Conservation (phyloP, 805 yeast species). For the Metschnikowia baotianmanensis region DNA sequence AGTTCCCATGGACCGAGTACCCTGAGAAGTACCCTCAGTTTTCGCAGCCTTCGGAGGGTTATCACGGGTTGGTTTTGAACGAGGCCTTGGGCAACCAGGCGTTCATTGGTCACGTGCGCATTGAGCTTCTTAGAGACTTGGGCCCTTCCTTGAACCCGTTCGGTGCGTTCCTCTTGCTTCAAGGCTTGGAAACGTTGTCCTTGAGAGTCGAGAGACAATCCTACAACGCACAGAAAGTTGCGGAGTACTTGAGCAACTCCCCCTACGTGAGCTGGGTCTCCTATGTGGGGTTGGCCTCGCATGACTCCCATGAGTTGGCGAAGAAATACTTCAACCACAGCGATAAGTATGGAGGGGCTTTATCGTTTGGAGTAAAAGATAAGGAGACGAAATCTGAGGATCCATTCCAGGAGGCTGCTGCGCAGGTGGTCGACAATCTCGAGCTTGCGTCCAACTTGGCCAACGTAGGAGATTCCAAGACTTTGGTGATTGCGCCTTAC, state of each 20-base stretch:
- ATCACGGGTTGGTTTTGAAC: slow-evolving; percentile 81
- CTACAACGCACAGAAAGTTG: slow-evolving; percentile 75
- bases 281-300: slow-evolving; percentile 83
- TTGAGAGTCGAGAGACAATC: slow-evolving; percentile 93
- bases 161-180: slow-evolving; percentile 78
- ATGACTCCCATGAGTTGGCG: slow-evolving; percentile 75
- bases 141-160: slow-evolving; percentile 91
- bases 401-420: slow-evolving; percentile 74
- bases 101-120: slow-evolving; percentile 74
- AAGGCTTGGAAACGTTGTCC: slow-evolving; percentile 93
- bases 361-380: slow-evolving; percentile 85
- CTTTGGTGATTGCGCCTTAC: slow-evolving; percentile 93
- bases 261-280: slow-evolving; percentile 85
- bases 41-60: slow-evolving; percentile 87
- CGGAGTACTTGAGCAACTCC: slow-evolving; percentile 68
- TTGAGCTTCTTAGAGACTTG: slow-evolving; percentile 84
- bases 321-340: slow-evolving; percentile 67
- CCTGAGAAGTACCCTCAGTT: slow-evolving; percentile 91
- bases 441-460: slow-evolving; percentile 90
- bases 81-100: slow-evolving; percentile 82
- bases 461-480: slow-evolving; percentile 95
- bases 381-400: slow-evolving; percentile 43
- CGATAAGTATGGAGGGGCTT: slow-evolving; percentile 73
- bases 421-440: slow-evolving; percentile 78
- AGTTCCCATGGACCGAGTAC: slow-evolving; percentile 84